A percentile compares a stretch with the other conserved stretches of the same genome.
Evolutionary conservation across 129 eudicot genomes (phyloP).

Genomic region (sunflower (Helianthus annuus)): DNA sequence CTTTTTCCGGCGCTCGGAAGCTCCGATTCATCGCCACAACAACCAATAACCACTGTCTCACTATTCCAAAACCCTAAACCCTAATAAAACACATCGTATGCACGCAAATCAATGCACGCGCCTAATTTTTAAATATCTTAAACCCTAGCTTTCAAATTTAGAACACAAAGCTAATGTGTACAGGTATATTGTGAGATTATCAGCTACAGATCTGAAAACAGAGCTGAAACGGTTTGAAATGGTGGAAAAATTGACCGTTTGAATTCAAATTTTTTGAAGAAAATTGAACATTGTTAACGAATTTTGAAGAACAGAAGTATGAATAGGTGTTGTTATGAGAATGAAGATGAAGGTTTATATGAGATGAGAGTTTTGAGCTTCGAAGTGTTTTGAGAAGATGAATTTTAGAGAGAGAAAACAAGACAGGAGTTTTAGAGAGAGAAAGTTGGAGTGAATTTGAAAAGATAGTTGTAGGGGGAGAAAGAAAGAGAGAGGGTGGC

Average conservation of each 20-base stretch:
- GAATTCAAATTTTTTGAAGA: constrained; percentile 4
- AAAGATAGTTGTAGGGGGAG: constrained; percentile 16
- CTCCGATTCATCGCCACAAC: constrained; percentile 69
- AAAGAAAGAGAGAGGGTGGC: constrained; percentile 30
- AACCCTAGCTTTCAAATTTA: constrained; percentile 51
- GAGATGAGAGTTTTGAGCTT: constrained; percentile 24
- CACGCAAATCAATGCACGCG: constrained; percentile 27
- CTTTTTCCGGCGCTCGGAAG: constrained; percentile 65
- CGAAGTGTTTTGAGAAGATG: constrained; percentile 5
- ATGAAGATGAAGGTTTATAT: constrained; percentile 1
- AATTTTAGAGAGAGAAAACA: constrained; percentile 28
- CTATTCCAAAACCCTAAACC: constrained; percentile 3
- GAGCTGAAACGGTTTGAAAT: constrained; percentile 40
- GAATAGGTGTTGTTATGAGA: not conserved
- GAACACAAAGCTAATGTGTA: constrained; percentile 5
- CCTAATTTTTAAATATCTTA: constrained; percentile 19
- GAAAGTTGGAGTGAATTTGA: constrained; percentile 33
- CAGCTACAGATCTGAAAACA: constrained; percentile 48
- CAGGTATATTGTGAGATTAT: not conserved
- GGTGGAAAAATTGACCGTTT: constrained; percentile 12
- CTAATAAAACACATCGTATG: constrained; percentile 23
- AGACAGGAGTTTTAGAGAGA: constrained; percentile 25
- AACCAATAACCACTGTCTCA: constrained; percentile 1
- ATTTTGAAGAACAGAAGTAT: not conserved
- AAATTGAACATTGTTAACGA: not conserved